Evolutionary conservation across 148 eudicot species (phyloP).

Genomic region (Polygonum aviculare): DNA sequence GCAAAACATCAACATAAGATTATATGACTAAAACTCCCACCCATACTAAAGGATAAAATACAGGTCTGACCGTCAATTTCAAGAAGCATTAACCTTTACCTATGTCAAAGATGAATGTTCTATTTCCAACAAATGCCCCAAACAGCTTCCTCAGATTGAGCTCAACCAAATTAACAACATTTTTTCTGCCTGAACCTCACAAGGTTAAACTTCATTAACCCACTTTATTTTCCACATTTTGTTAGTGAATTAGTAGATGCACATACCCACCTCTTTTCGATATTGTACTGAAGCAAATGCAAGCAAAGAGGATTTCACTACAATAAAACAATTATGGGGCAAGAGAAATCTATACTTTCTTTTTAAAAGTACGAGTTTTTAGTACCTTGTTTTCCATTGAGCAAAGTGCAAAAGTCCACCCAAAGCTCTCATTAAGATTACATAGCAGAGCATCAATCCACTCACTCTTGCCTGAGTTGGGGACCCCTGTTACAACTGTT

Average conservation of each 20-base stretch:
- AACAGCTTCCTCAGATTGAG: not conserved
- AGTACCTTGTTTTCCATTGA: slow-evolving; percentile 94
- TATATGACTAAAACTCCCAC: not conserved
- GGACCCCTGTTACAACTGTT: slow-evolving; percentile 92
- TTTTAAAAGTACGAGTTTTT: not conserved
- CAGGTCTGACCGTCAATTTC: not conserved
- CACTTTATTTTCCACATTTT: not conserved
- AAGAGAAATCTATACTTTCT: not conserved
- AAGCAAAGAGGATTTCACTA: not conserved
- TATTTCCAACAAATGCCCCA: not conserved
- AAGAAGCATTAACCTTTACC: not conserved
- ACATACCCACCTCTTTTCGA: not conserved
- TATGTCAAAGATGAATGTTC: not conserved
- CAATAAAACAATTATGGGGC: not conserved
- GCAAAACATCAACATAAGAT: not conserved
- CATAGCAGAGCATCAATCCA: slow-evolving; percentile 96
- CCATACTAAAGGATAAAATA: not conserved
- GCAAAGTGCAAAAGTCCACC: slow-evolving; percentile 93
- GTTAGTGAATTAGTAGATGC: not conserved
- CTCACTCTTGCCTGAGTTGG: slow-evolving; percentile 98
- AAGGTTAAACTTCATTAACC: not conserved
- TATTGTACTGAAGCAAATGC: not conserved
- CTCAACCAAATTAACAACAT: not conserved
- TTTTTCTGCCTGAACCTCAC: not conserved
- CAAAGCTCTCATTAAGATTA: slow-evolving; percentile 64